Percentiles rank a stretch among this genome's conserved stretches.
These are phyloP conservation scores for Cyclocybe aegerita DNA, from an alignment of 768 basidiomycete genomes.

Conservation along the genomic window DNA sequence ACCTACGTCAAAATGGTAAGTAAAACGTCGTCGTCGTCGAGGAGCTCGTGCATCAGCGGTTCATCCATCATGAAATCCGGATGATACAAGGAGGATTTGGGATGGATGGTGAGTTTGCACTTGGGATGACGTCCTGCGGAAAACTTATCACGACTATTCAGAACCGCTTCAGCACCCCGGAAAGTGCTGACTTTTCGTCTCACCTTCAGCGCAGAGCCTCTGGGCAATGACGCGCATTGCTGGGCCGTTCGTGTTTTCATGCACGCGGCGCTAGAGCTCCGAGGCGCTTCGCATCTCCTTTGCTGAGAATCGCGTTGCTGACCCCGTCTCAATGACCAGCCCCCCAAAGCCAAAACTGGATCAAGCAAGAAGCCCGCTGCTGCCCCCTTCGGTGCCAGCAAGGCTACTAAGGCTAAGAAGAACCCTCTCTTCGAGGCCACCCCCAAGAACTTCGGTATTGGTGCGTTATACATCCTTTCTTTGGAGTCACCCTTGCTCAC, in stretches of 20 bases:
- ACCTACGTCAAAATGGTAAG: constrained; percentile 54
- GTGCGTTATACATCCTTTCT: constrained; percentile 41
- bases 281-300: constrained; percentile 39
- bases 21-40: constrained; percentile 34
- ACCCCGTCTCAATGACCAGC: constrained; percentile 93
- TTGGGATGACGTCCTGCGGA: constrained; percentile 33
- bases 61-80: constrained; percentile 29
- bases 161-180: constrained; percentile 25
- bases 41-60: constrained; percentile 39
- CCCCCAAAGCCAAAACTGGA: constrained; percentile 71
- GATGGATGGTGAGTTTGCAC: constrained; percentile 54
- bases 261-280: constrained; percentile 46
- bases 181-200: constrained; percentile 10
- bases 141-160: constrained; percentile 5
- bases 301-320: constrained; percentile 34
- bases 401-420: constrained; percentile 74
- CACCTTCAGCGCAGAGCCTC: constrained; percentile 35
- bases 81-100: constrained; percentile 14
- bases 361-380: constrained; percentile 83
- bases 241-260: constrained; percentile 22
- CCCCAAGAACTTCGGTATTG: constrained; percentile 94
- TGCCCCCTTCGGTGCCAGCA: constrained; percentile 80
- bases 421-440: constrained; percentile 94
- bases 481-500: neutral
- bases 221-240: constrained; percentile 16